Evolutionary conservation across 768 basidiomycete genomes (phyloP), one percentile per base, ranked within the genome.

Genomic region (Lactarius akahatsu): DNA sequence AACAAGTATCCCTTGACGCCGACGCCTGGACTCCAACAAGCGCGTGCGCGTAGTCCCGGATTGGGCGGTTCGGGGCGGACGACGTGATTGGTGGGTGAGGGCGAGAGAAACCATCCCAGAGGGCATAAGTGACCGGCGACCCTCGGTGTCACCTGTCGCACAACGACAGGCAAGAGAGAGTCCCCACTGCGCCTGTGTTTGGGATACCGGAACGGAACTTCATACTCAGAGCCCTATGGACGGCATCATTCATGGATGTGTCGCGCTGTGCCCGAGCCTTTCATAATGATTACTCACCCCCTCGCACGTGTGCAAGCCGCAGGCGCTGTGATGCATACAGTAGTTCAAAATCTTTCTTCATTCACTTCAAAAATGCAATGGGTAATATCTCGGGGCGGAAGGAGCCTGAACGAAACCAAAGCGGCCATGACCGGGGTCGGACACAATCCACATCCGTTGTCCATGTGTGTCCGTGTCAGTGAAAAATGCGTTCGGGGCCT

Each of bases 121-220:
- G 50, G 50, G 50, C 50, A 28, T 52, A 52, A 52, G 50, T 52
- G 11, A 52, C 50, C 50, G 50, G 50, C 23, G 50, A 52, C 26
- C 50, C 47, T 50, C 47, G 4, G 38, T 40, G 15, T 3, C 15
- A 40, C 4, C 38, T 40, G 38, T 40, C 38, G 23, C n/a, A 2
- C 18, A 18, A 18, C 23, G 47, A 50, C 47, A 47, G 45, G 11
- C 11, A n/a, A 23, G 11, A n/a, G 10, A 50, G 38, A 15, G 38
- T 15, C 7, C 11, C 38, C 15, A 40, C 15, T 16, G 1, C 38
- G 15, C 15, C 38, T 40, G 41, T 23, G 23, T 52, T 23, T 23
- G 47, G 50, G 23, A 5, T 52, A 52, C 4, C 50, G 23, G 23
- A 52, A 26, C 47, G 50, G 50, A 52, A 26, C 50, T 52, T 52